Percentiles rank a stretch among this genome's conserved stretches.
These are phyloP conservation scores for Vaccinium corymbosum DNA, from an alignment of 148 eudicot genomes.

Conservation along the genomic window DNA sequence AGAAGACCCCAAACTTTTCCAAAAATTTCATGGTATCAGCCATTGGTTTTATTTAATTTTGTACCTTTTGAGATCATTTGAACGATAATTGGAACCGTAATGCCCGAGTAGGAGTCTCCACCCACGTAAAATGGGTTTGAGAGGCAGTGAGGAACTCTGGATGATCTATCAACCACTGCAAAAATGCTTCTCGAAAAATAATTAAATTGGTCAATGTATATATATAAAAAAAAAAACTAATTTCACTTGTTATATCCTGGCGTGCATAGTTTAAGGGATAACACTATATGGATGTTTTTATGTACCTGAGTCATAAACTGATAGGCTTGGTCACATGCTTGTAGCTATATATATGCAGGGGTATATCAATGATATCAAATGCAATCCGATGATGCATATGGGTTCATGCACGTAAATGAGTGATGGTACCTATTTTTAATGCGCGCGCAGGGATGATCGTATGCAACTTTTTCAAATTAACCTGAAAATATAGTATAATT, in stretches of 20 bases:
- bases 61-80: conserved; percentile 28
- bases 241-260: neutral
- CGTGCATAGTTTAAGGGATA: neutral
- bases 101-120: conserved; percentile 64
- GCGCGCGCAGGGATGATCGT: too few species aligned
- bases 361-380: neutral
- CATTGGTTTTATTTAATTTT: neutral
- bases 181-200: neutral
- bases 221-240: too few species aligned
- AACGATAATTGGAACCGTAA: conserved; percentile 41
- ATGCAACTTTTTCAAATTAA: too few species aligned
- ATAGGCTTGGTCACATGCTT: conserved; percentile 29
- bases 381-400: neutral
- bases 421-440: too few species aligned
- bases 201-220: neutral
- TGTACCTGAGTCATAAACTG: conserved; percentile 51
- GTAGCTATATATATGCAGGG: conserved; percentile 28
- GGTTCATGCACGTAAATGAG: neutral
- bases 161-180: conserved; percentile 50
- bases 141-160: conserved; percentile 25
- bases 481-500: too few species aligned
- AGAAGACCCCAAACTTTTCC: too few species aligned
- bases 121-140: conserved; percentile 55
- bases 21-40: too few species aligned
- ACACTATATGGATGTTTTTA: neutral